These are phyloP conservation scores for Gossypium longicalyx DNA, from an alignment of 345 rosid genomes.

Conservation along the genomic window DNA sequence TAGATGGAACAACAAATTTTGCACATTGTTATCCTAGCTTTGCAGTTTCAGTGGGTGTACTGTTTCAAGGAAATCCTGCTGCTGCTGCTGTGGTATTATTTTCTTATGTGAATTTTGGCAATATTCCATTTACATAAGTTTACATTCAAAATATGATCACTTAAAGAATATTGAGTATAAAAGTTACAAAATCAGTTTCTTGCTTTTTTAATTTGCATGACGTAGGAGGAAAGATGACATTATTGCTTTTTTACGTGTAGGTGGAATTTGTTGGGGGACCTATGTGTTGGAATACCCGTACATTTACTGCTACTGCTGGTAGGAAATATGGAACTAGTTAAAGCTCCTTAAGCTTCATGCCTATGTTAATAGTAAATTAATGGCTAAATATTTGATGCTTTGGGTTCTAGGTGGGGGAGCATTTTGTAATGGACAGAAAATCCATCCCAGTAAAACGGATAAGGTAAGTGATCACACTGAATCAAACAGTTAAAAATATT, in stretches of 20 bases:
- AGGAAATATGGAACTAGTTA: conserved; percentile 9
- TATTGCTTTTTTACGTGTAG: conserved; percentile 29
- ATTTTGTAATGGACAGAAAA: conserved; percentile 80
- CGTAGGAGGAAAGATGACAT: conserved; percentile 11
- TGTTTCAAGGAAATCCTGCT: conserved; percentile 73
- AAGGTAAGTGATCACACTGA: conserved; percentile 39
- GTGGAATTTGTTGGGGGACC: conserved; percentile 97
- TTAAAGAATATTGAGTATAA: not conserved
- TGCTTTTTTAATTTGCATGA: not conserved
- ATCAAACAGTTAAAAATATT: not conserved
- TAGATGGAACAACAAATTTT: conserved; percentile 96
- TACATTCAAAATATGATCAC: conserved; percentile 4
- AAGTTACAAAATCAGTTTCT: not conserved
- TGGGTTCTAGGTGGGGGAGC: conserved; percentile 78
- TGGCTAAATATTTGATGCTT: conserved; percentile 20
- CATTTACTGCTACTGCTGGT: conserved; percentile 89
- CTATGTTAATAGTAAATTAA: conserved; percentile 2
- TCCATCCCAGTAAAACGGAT: conserved; percentile 68
- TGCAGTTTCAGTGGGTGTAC: conserved; percentile 92
- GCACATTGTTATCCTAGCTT: conserved; percentile 97
- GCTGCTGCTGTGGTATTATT: conserved; percentile 89
- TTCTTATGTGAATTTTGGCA: not conserved
- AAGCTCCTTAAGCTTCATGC: conserved; percentile 5
- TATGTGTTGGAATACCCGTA: conserved; percentile 92
- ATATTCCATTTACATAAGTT: conserved; percentile 12